These are phyloP conservation scores for Epichloe festucae DNA, from an alignment of 2,329 filamentous ascomycete genomes.

Conservation along the genomic window DNA sequence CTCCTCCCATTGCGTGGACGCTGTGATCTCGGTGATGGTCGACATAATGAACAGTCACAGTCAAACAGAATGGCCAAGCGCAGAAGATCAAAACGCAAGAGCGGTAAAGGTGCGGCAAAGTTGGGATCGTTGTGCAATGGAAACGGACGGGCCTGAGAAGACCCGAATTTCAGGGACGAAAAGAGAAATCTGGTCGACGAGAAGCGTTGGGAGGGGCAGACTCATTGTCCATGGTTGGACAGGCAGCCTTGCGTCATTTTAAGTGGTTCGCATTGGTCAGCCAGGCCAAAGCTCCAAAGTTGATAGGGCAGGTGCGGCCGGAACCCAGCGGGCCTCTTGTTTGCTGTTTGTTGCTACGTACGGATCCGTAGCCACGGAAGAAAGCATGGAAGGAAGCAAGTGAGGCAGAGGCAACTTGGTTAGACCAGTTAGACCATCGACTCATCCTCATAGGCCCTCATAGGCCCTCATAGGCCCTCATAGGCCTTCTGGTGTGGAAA, in stretches of 20 bases:
- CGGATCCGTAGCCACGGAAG: neutral
- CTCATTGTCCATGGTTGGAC: neutral
- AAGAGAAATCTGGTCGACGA: neutral
- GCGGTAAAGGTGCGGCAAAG: neutral
- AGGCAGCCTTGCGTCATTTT: slow-evolving; percentile 14
- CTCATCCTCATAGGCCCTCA: neutral
- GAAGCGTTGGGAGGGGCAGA: slow-evolving; percentile 2
- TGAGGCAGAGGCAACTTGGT: neutral
- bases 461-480: neutral
- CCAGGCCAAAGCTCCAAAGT: neutral
- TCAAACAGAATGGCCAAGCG: neutral
- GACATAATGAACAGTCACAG: slow-evolving; percentile 42
- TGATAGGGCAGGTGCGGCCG: neutral
- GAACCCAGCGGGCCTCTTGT: too few relatives aligned
- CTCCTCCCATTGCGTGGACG: slow-evolving; percentile 58
- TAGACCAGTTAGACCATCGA: neutral
- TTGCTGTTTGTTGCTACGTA: neutral
- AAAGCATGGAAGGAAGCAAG: neutral
- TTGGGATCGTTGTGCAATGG: neutral
- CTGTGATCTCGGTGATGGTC: slow-evolving; percentile 63
- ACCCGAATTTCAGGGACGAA: slow-evolving; percentile 9
- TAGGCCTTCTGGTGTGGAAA: neutral
- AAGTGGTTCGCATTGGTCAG: neutral
- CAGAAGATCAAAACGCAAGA: neutral
- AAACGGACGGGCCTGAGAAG: slow-evolving; percentile 3